These are phyloP conservation scores for Cardiospermum halicacabum DNA, from an alignment of 345 rosid species.

Conservation along the genomic window DNA sequence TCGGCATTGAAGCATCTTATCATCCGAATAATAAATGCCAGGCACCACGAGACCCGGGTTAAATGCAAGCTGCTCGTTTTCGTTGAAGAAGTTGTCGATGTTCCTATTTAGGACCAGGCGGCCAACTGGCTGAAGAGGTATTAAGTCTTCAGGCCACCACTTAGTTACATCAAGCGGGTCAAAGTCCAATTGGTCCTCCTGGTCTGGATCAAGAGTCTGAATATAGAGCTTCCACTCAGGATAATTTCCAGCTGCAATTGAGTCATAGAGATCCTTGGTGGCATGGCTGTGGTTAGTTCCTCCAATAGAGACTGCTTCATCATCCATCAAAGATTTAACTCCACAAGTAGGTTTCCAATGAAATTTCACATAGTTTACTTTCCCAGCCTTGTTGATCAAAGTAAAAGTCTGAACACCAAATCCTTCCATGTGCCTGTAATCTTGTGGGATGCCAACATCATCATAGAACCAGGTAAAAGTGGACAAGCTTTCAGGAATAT, in stretches of 20 bases:
- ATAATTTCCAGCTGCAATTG: slow-evolving; percentile 88
- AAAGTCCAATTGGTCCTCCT: slow-evolving; percentile 73
- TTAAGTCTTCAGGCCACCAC: slow-evolving; percentile 94
- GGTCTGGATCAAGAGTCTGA: slow-evolving; percentile 83
- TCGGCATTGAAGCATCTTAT: slow-evolving; percentile 81
- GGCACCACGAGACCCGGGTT: slow-evolving; percentile 92
- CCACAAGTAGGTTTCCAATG: slow-evolving; percentile 99
- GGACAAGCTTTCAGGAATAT: slow-evolving; percentile 88
- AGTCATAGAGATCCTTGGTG: slow-evolving; percentile 85
- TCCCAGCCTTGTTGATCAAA: slow-evolving; percentile 81
- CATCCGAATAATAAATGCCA: slow-evolving; percentile 80
- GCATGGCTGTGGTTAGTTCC: slow-evolving; percentile 98
- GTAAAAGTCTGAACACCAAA: slow-evolving; percentile 80
- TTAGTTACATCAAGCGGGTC: slow-evolving; percentile 97
- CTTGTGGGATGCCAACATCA: slow-evolving; percentile 84
- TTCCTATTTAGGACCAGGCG: slow-evolving; percentile 94
- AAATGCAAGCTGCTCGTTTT: slow-evolving; percentile 91
- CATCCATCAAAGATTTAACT: slow-evolving; percentile 67
- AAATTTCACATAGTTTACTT: slow-evolving; percentile 76
- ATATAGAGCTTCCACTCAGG: slow-evolving; percentile 91
- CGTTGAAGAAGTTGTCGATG: slow-evolving; percentile 88
- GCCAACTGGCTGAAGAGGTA: slow-evolving; percentile 94
- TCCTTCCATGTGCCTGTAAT: slow-evolving; percentile 99
- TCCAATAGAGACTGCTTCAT: slow-evolving; percentile 82
- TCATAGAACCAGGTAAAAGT: slow-evolving; percentile 83